A percentile compares a stretch with the other conserved stretches of the same genome.
Conservation (phyloP, 2,329 filamentous ascomycete genomes). For the Paraphoma sp. region DNA sequence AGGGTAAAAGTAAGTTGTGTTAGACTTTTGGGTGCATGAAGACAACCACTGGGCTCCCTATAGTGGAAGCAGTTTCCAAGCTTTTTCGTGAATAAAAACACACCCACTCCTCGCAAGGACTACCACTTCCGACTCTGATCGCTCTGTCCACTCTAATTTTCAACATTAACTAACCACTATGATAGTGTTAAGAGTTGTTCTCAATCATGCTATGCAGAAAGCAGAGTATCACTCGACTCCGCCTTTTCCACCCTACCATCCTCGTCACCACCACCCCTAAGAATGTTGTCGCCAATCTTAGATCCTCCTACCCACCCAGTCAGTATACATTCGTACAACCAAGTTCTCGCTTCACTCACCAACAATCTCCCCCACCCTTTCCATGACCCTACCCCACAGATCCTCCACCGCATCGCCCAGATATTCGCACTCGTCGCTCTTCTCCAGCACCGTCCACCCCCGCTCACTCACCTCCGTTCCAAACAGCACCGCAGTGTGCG, state of each 20-base stretch:
- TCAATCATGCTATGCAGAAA: neutral
- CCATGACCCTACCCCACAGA: constrained; percentile 6
- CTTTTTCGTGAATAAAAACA: no score
- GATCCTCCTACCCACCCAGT: neutral
- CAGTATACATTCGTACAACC: neutral
- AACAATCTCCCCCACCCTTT: neutral
- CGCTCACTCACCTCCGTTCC: neutral
- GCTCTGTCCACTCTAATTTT: no score
- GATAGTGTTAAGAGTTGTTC: neutral
- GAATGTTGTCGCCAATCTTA: neutral
- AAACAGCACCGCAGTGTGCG: constrained; percentile 1
- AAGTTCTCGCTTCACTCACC: neutral
- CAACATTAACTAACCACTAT: no score
- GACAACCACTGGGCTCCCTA: no score
- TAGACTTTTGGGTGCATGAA: no score
- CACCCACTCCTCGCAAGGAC: no score
- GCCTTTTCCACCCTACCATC: neutral
- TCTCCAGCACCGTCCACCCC: neutral
- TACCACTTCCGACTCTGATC: no score
- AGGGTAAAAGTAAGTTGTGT: no score
- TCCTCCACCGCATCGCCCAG: constrained; percentile 9
- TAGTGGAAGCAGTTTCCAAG: no score
- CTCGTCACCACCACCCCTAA: neutral
- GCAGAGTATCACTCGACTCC: neutral
- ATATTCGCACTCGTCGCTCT: constrained; percentile 1